Base-by-base conservation (phyloP, 148 eudicot genomes). In the Fagopyrum homotropicum region DNA sequence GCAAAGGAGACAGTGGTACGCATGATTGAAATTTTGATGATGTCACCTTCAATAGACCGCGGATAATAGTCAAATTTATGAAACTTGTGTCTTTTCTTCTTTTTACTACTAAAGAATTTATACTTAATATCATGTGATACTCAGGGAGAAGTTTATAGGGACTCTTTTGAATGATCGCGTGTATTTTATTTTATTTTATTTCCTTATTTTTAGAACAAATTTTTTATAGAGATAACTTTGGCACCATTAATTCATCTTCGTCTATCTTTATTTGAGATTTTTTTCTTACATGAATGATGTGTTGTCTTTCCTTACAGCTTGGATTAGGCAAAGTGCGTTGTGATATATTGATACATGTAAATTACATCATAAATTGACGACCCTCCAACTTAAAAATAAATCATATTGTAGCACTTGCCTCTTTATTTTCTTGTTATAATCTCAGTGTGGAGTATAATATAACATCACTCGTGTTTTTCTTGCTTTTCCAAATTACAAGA, bases 21-120 rank as follows among this genome's bases (percentile, higher is more conserved):
- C 89, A 79, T 85, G 97, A 94, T 87, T 97, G 98, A 50, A 91
- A 84, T 76, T 94, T 94, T 79, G 93, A 89, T 77, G 93, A 91
- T 72, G 93, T 93, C 68, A 84, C 88, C 80, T 94, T 94, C 82
- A 91, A 91, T 64, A 89, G 86, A 74, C 98, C 98, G 70, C 98
- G 91, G 90, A 97, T 89, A 79, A 85, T 55, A 7, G 19, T 56
- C n/a, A 14, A 15, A 11, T 51, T 15, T 51, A 16, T 17, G 61
- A 56, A 54, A 4, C 16, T 14, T 16, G 17, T 17, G 16, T 54
- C 3, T 54, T 52, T 54, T 54, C 14, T 54, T 54, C 5, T 11
- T 48, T 48, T 9, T 48, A 6, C 2, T 48, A 1, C 51, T 48
- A 12, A 48, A 48, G 11, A 48, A 9, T 12, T 48, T 48, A 2